Conservation (phyloP, 257 asterid species). For the Solanum sparsipilum region DNA sequence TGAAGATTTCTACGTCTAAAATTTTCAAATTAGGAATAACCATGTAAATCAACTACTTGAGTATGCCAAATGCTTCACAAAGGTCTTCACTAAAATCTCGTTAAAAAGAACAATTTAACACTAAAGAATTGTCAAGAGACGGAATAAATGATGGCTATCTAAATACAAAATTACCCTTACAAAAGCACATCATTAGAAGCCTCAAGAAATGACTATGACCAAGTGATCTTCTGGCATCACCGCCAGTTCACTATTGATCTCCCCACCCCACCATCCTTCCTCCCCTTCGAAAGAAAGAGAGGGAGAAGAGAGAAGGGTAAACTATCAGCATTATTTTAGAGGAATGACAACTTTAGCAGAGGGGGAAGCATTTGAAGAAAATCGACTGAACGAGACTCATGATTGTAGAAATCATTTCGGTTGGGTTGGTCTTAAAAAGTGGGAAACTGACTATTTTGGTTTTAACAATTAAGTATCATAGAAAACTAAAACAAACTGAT, state of each 20-base stretch:
- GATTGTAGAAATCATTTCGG: background rate
- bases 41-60: background rate
- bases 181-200: background rate
- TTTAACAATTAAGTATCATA: background rate
- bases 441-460: background rate
- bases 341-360: background rate
- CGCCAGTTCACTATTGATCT: background rate
- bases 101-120: background rate
- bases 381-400: background rate
- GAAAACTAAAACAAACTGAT: background rate
- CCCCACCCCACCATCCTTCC: background rate
- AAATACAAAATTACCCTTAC: background rate
- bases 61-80: background rate
- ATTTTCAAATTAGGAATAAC: background rate
- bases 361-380: background rate
- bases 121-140: background rate
- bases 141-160: background rate
- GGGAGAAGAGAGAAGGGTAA: background rate
- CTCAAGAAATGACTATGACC: background rate
- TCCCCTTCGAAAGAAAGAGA: background rate
- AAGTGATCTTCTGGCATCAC: background rate
- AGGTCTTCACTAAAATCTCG: background rate
- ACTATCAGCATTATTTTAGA: background rate
- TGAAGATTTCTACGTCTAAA: background rate
- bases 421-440: background rate